Evolutionary conservation across 305 asterid species (phyloP).

Genomic region (Fraxinus baroniana): DNA sequence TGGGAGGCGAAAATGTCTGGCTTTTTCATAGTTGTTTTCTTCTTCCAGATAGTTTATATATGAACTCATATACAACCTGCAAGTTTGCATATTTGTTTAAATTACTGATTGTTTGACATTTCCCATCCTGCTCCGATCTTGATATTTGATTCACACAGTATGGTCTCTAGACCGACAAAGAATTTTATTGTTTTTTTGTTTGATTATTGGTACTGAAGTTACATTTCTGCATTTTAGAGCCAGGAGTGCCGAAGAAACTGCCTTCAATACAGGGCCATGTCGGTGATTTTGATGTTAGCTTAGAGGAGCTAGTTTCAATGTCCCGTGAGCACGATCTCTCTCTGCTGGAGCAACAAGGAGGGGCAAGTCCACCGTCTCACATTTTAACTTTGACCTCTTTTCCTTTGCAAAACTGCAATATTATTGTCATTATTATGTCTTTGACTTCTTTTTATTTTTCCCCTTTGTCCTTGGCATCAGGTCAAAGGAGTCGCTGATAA

Average conservation of each 20-base stretch:
- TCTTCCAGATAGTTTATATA: neutral
- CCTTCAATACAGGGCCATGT: slow-evolving; percentile 42
- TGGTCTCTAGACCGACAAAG: slow-evolving; percentile 7
- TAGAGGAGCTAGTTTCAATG: slow-evolving; percentile 65
- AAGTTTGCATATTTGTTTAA: neutral
- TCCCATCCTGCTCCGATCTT: neutral
- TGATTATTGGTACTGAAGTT: slow-evolving; percentile 9
- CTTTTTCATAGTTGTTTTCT: neutral
- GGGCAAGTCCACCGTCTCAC: slow-evolving; percentile 60
- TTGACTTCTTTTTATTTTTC: slow-evolving; percentile 7
- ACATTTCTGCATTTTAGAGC: slow-evolving; percentile 34
- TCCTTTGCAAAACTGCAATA: neutral
- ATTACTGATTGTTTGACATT: slow-evolving; percentile 2
- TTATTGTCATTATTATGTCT: slow-evolving; percentile 10
- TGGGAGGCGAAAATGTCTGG: neutral
- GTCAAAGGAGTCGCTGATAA: slow-evolving; percentile 61
- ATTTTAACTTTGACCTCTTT: slow-evolving; percentile 8
- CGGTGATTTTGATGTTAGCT: slow-evolving; percentile 71
- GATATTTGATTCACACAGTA: neutral
- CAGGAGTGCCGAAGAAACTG: slow-evolving; percentile 38
- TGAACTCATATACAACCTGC: neutral
- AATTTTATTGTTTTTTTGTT: neutral
- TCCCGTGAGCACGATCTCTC: slow-evolving; percentile 61
- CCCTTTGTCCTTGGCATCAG: slow-evolving; percentile 37
- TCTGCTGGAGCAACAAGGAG: slow-evolving; percentile 67